A percentile compares a stretch with the other conserved stretches of the same genome.
Conservation (phyloP, 257 asterid species). For the Knoxia roxburghii region DNA sequence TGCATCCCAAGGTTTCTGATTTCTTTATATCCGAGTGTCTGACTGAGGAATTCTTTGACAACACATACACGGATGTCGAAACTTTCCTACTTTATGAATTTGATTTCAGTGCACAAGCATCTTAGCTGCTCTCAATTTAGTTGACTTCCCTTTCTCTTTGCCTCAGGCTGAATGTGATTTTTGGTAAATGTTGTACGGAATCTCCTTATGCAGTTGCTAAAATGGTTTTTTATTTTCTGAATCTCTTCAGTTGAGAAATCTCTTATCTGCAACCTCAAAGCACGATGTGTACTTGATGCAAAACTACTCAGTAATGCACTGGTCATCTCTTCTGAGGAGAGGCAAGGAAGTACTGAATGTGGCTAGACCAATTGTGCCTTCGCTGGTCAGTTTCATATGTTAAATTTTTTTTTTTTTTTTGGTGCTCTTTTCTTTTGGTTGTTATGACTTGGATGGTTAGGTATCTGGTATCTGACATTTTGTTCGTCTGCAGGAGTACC, state of each 20-base stretch:
- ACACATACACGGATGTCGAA: not conserved
- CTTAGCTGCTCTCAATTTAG: not conserved
- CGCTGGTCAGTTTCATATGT: constrained; percentile 34
- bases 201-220: not conserved
- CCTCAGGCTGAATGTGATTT: not conserved
- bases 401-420: too few species aligned
- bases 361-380: constrained; percentile 62
- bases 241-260: constrained; percentile 66
- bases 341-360: constrained; percentile 77
- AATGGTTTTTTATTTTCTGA: not conserved
- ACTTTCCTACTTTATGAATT: not conserved
- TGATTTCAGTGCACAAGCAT: not conserved
- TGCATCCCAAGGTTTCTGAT: not conserved
- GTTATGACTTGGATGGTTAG: not conserved
- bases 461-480: not conserved
- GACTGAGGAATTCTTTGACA: too few species aligned
- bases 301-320: constrained; percentile 81
- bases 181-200: not conserved
- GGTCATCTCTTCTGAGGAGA: constrained; percentile 72
- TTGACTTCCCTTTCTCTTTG: not conserved
- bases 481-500: constrained; percentile 38
- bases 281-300: constrained; percentile 88
- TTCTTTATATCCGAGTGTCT: not conserved
- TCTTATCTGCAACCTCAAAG: constrained; percentile 80
- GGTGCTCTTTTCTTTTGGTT: too few species aligned